Base-by-base conservation (phyloP, 2,329 filamentous ascomycete species). In the Lasiodiplodia sp. region DNA sequence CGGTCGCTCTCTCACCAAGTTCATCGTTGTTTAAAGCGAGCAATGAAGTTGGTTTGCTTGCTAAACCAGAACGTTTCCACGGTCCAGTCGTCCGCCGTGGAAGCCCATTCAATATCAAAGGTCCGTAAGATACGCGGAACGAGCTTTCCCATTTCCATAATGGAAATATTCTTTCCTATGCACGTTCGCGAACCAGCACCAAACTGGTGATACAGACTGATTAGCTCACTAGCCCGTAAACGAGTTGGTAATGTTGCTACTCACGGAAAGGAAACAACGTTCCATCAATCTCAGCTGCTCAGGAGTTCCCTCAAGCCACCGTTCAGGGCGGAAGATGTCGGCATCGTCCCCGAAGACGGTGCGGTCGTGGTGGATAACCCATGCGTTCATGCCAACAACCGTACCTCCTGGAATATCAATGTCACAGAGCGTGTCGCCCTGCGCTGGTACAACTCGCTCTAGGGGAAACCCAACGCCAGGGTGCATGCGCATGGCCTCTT, bases 371-470 rank as follows among this genome's bases (percentile, higher is more conserved):
- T 83, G 80, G 25, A 68, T 68, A 0, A 82, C 80, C 76, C 80
- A 82, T 0, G 82, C 73, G 63, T 82, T 85, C 51, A 83, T 77
- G 5, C 82, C 83, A 10, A 84, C 77, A 7, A 80, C 73, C 0
- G 80, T 82, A 10, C 80, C 82, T 3, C 71, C 74, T 0, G 79
- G 79, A 3, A 56, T 6, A 1, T 56, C 7, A n/a, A n/a, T 25
- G 18, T 18, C 28, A 12, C 53, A 56, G 2, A 56, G 18, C 37
- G 34, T 31, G 16, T 18, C 28, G 8, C 53, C 53, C 10, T 31
- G 28, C 16, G 34, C 53, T 3, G 53, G 53, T 12, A 56, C 53
- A 2, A 56, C 31, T n/a, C 53, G 53, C 31, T 56, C 53, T n/a
- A 56, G 18, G 7, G 53, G 53, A 37, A 37, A 56, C 10, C 28